phyloP scores from a whole-genome alignment of 2,329 filamentous ascomycete species.

The Exophiala bonariae region DNA sequence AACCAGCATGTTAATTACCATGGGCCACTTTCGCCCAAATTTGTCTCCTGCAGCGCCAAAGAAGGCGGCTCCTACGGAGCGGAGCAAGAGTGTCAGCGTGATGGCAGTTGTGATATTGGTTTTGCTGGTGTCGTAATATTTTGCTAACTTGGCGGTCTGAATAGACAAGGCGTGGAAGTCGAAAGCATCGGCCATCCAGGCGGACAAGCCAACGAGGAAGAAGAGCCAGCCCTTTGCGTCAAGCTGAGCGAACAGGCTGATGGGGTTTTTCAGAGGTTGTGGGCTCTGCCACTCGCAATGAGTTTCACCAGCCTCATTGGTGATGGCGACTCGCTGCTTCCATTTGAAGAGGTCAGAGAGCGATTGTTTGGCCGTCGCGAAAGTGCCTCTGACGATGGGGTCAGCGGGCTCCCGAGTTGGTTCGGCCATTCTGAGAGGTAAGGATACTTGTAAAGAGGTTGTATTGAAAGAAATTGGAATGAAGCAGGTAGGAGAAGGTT shows the following conservation, averaged over 20 bases:
- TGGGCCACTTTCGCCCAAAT: slow-evolving; percentile 80
- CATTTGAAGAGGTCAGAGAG: slow-evolving; percentile 68
- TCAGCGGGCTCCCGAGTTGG: slow-evolving; percentile 55
- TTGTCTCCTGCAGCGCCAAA: slow-evolving; percentile 79
- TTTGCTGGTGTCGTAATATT: slow-evolving; percentile 59
- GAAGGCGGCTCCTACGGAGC: slow-evolving; percentile 71
- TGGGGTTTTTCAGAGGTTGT: slow-evolving; percentile 66
- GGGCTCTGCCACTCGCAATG: slow-evolving; percentile 68
- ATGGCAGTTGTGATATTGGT: slow-evolving; percentile 74
- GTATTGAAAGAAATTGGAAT: no score
- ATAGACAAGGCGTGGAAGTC: slow-evolving; percentile 81
- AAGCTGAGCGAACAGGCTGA: slow-evolving; percentile 67
- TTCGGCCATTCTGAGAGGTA: slow-evolving; percentile 7
- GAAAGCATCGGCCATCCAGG: slow-evolving; percentile 81
- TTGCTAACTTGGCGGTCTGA: slow-evolving; percentile 69
- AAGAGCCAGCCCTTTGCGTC: slow-evolving; percentile 70
- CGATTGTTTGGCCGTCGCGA: slow-evolving; percentile 65
- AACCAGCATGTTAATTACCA: slow-evolving; percentile 77
- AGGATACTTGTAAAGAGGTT: no score
- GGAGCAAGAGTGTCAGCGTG: slow-evolving; percentile 71
- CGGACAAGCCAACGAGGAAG: slow-evolving; percentile 70
- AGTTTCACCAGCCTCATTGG: slow-evolving; percentile 64
- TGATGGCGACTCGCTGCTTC: slow-evolving; percentile 70
- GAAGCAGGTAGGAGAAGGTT: slow-evolving; percentile 1
- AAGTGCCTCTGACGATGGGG: slow-evolving; percentile 64